Percentiles rank a stretch among this genome's conserved stretches.
phyloP scores from a whole-genome alignment of 202 grass and related monocot genomes.

The Digitaria exilis region DNA sequence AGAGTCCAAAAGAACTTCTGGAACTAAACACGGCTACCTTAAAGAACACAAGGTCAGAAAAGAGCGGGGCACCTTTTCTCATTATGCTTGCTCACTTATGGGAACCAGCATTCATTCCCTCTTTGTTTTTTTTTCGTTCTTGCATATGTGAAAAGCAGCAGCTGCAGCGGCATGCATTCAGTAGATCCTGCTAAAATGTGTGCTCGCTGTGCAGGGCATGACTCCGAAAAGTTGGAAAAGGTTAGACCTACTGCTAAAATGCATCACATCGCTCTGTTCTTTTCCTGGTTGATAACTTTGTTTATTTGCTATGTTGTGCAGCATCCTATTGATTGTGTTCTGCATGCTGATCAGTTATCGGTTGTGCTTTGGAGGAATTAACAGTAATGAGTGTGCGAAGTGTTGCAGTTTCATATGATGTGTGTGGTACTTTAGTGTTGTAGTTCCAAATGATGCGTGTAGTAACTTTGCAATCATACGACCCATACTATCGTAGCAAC shows the following conservation, averaged over 20 bases:
- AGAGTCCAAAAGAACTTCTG: no score
- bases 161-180: not conserved
- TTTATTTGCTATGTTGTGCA: not conserved
- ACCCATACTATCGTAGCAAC: not conserved
- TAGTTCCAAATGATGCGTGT: not conserved
- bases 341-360: not conserved
- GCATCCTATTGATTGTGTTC: not conserved
- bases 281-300: not conserved
- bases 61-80: not conserved
- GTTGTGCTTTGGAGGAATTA: constrained; percentile 15
- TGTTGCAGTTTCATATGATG: not conserved
- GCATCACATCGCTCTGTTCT: not conserved
- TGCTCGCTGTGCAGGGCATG: not conserved
- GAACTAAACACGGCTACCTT: no score
- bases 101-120: constrained; percentile 16
- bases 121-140: not conserved
- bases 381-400: not conserved
- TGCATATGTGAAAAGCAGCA: not conserved
- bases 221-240: constrained; percentile 6
- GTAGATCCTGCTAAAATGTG: not conserved
- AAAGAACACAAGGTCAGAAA: constrained; percentile 1
- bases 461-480: not conserved
- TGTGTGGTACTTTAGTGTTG: not conserved
- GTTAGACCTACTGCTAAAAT: not conserved
- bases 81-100: constrained; percentile 24